Conservation (phyloP, 352 stramenopile genomes). For the Pythium graminicola region DNA sequence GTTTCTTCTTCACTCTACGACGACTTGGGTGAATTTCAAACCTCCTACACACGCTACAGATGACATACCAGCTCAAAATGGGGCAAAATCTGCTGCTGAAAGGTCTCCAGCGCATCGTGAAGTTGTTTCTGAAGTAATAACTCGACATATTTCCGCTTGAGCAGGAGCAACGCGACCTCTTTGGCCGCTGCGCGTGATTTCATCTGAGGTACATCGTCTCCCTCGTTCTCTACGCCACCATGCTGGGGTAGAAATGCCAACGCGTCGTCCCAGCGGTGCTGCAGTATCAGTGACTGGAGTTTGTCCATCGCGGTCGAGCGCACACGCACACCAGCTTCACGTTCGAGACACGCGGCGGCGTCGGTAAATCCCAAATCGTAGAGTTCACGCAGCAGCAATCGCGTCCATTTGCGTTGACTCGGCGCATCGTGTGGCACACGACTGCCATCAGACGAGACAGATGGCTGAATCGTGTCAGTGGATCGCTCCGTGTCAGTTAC, state of each 20-base stretch:
- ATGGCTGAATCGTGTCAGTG: neutral
- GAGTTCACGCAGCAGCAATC: slow-evolving; percentile 64
- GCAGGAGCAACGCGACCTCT: slow-evolving; percentile 42
- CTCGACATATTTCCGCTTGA: slow-evolving; percentile 67
- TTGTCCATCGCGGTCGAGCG: slow-evolving; percentile 46
- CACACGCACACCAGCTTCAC: slow-evolving; percentile 49
- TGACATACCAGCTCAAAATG: slow-evolving; percentile 29
- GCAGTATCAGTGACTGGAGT: slow-evolving; percentile 36
- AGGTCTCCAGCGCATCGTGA: slow-evolving; percentile 37
- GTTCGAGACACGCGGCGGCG: slow-evolving; percentile 42
- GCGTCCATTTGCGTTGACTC: slow-evolving; percentile 53
- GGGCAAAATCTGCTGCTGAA: slow-evolving; percentile 62
- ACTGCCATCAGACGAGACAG: neutral
- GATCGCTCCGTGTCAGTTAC: neutral
- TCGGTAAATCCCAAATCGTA: slow-evolving; percentile 56
- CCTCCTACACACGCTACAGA: neutral
- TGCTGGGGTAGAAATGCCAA: slow-evolving; percentile 22
- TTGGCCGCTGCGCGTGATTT: slow-evolving; percentile 32
- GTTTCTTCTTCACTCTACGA: slow-evolving; percentile 45
- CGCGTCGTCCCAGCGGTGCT: slow-evolving; percentile 48
- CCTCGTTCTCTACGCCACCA: neutral
- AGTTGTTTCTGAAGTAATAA: slow-evolving; percentile 37
- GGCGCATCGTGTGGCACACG: slow-evolving; percentile 14
- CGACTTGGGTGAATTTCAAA: too few species aligned
- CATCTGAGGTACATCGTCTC: slow-evolving; percentile 28